phyloP scores from a whole-genome alignment of 139 green algal genomes.

The Astrephomene gubernaculifera region DNA sequence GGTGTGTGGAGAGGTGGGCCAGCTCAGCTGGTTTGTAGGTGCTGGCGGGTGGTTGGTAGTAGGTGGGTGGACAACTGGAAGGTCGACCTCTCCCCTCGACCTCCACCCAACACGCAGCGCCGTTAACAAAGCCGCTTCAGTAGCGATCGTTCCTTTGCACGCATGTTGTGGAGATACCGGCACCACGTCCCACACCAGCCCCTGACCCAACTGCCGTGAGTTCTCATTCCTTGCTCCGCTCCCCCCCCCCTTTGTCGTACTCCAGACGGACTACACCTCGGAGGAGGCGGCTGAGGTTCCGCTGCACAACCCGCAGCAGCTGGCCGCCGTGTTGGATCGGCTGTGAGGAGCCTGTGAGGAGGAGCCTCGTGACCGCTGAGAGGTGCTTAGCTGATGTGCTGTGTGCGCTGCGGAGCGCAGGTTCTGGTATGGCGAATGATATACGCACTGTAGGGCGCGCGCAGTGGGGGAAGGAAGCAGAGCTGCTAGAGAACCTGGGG shows the following conservation, averaged over 20 bases:
- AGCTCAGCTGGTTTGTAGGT: too few relatives aligned
- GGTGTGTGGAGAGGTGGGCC: background rate
- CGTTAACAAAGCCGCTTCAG: too few relatives aligned
- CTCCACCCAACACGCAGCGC: too few relatives aligned
- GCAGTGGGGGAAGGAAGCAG: too few relatives aligned
- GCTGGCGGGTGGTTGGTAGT: background rate
- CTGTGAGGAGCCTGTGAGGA: constrained; percentile 36
- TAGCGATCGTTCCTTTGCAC: too few relatives aligned
- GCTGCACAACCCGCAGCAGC: constrained; percentile 56
- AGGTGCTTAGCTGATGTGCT: background rate
- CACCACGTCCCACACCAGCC: too few relatives aligned
- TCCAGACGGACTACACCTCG: constrained; percentile 70
- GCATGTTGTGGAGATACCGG: too few relatives aligned
- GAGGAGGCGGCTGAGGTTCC: constrained; percentile 61
- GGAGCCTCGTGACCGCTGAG: background rate
- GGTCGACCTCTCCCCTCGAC: too few relatives aligned
- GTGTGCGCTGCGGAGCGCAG: too few relatives aligned
- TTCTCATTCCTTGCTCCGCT: constrained; percentile 36
- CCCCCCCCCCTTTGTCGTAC: constrained; percentile 61
- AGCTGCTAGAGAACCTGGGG: too few relatives aligned
- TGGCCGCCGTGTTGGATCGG: constrained; percentile 66
- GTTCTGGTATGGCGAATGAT: too few relatives aligned
- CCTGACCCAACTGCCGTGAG: background rate
- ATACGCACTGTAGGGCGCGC: too few relatives aligned
- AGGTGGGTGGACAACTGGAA: background rate